phyloP scores from a whole-genome alignment of 352 stramenopile species.

The Vaucheria bursata region DNA sequence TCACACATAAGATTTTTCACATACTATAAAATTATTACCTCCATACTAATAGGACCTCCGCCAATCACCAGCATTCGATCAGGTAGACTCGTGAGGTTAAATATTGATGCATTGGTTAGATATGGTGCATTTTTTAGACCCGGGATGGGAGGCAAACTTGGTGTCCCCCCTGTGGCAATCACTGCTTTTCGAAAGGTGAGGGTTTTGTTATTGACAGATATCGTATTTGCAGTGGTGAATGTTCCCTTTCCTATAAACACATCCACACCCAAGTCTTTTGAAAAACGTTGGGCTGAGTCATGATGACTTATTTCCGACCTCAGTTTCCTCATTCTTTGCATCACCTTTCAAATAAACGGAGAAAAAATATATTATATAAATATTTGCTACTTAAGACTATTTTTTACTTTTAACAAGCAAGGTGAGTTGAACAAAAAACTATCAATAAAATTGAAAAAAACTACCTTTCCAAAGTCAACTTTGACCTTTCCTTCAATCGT shows the following conservation, averaged over 20 bases:
- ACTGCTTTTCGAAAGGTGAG: constrained; percentile 62
- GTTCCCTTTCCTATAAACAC: constrained; percentile 55
- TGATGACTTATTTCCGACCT: constrained; percentile 60
- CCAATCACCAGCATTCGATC: constrained; percentile 60
- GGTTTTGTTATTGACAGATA: constrained; percentile 50
- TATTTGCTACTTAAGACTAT: no score
- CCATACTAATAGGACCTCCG: constrained; percentile 64
- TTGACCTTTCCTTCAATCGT: constrained; percentile 43
- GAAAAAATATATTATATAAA: no score
- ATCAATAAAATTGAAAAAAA: no score
- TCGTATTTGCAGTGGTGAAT: constrained; percentile 53
- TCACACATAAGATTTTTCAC: no score
- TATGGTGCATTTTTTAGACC: constrained; percentile 56
- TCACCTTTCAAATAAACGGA: constrained; percentile 51
- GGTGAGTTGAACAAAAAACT: no score
- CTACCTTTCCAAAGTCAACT: constrained; percentile 58
- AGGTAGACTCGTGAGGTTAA: constrained; percentile 64
- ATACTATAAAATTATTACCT: no score
- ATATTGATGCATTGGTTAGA: constrained; percentile 57
- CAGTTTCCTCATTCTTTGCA: constrained; percentile 60
- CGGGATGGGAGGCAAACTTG: constrained; percentile 56
- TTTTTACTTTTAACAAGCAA: no score
- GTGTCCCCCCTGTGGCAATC: constrained; percentile 62
- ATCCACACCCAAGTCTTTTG: constrained; percentile 56
- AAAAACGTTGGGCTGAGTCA: constrained; percentile 60